These are phyloP conservation scores for Pelagophyceae sp. DNA, from an alignment of 352 stramenopile genomes.

Conservation along the genomic window DNA sequence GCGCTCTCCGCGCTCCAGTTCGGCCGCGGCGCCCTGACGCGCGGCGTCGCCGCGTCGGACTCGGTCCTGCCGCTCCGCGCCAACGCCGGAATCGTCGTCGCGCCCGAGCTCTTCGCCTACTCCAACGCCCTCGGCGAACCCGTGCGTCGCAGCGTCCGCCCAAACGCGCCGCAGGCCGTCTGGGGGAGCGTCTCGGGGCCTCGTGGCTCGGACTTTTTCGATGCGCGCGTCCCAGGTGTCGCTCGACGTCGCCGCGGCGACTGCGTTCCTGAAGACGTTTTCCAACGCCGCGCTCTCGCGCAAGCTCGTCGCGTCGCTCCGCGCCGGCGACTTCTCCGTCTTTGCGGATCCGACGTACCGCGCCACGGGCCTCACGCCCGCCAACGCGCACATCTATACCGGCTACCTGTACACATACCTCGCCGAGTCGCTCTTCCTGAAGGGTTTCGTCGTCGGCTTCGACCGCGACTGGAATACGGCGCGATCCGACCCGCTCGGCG, in stretches of 20 bases:
- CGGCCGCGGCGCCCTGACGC: not conserved
- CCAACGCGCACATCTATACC: not conserved
- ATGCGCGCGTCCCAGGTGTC: too few relatives aligned
- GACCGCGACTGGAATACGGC: not conserved
- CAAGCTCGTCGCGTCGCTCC: not conserved
- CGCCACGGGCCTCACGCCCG: not conserved
- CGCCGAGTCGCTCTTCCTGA: not conserved
- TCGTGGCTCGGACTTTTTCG: too few relatives aligned
- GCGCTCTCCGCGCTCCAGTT: not conserved
- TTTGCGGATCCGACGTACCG: not conserved
- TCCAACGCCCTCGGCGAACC: not conserved
- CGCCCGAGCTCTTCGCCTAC: not conserved
- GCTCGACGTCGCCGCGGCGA: not conserved
- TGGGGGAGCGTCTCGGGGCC: too few relatives aligned
- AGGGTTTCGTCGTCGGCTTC: conserved; percentile 11
- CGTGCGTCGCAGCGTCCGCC: too few relatives aligned
- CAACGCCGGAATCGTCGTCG: not conserved
- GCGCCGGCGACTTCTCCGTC: not conserved
- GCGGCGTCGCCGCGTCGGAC: not conserved
- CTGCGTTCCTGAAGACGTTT: not conserved
- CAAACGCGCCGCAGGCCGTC: too few relatives aligned
- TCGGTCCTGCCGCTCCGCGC: not conserved
- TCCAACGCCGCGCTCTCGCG: not conserved
- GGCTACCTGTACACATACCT: conserved; percentile 1
- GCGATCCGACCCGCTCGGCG: not conserved